These are phyloP conservation scores for Bondarzewia mesenterica DNA, from an alignment of 1,284 basidiomycete genomes.

Conservation along the genomic window DNA sequence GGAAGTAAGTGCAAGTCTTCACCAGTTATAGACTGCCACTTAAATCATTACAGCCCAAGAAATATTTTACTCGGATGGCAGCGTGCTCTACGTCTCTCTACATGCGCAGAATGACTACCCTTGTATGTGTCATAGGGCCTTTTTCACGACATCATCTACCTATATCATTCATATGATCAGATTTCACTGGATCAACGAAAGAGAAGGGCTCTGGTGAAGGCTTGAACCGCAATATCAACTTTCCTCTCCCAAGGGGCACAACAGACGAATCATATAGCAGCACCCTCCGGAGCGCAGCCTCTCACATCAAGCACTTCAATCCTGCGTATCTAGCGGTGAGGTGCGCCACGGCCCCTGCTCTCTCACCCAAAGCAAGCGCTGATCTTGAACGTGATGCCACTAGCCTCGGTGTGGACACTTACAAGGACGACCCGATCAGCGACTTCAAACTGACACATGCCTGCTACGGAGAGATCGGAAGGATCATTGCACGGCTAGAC, in stretches of 20 bases:
- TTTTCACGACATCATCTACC: not conserved
- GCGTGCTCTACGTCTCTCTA: slow-evolving; percentile 27
- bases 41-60: slow-evolving; percentile 27
- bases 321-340: slow-evolving; percentile 25
- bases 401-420: slow-evolving; percentile 30
- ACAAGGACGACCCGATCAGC: slow-evolving; percentile 26
- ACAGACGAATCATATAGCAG: slow-evolving; percentile 21
- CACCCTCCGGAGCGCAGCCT: slow-evolving; percentile 16
- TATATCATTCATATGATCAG: slow-evolving; percentile 10
- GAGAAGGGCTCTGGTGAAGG: slow-evolving; percentile 24
- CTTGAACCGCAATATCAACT: slow-evolving; percentile 22
- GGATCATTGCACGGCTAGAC: slow-evolving; percentile 17
- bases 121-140: slow-evolving; percentile 17
- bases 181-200: slow-evolving; percentile 24
- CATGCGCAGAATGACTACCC: slow-evolving; percentile 29
- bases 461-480: slow-evolving; percentile 25
- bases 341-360: slow-evolving; percentile 11
- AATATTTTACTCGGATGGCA: slow-evolving; percentile 26
- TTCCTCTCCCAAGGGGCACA: slow-evolving; percentile 23
- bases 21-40: not conserved
- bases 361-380: not conserved
- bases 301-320: slow-evolving; percentile 16
- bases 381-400: not conserved
- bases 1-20: slow-evolving; percentile 18
- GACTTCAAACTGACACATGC: slow-evolving; percentile 23